Evolutionary conservation across 1,284 basidiomycete genomes (phyloP).

Genomic region (Phylloboletellus chloephorus): DNA sequence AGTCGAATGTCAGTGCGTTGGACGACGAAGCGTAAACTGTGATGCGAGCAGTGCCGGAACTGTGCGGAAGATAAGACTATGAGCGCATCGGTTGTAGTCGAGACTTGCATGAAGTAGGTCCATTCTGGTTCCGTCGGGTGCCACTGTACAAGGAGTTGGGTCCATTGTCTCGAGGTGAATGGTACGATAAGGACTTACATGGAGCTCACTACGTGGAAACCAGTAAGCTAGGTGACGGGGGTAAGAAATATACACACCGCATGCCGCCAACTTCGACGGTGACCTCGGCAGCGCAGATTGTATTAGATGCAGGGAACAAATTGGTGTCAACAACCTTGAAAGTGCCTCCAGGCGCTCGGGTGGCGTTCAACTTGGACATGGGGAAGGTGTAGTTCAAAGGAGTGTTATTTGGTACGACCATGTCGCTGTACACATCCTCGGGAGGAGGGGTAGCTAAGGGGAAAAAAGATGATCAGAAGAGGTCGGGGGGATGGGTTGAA

Average conservation of each 20-base stretch:
- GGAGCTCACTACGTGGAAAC: conserved; percentile 40
- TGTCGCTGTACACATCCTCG: conserved; percentile 34
- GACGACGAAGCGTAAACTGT: conserved; percentile 36
- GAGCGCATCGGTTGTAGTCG: background rate
- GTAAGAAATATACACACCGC: conserved; percentile 34
- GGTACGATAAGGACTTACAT: conserved; percentile 36
- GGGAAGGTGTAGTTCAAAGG: conserved; percentile 49
- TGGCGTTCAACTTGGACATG: conserved; percentile 42
- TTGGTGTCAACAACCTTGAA: conserved; percentile 57
- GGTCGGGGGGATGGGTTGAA: background rate
- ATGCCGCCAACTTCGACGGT: conserved; percentile 54
- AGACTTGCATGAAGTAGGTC: conserved; percentile 33
- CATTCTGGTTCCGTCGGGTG: conserved; percentile 46
- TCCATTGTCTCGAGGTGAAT: background rate
- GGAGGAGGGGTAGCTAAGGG: conserved; percentile 36
- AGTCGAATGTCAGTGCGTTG: conserved; percentile 42
- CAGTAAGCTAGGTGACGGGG: background rate
- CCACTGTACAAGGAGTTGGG: conserved; percentile 34
- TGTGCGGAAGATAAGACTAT: conserved; percentile 18
- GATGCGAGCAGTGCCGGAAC: conserved; percentile 44
- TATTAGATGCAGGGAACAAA: conserved; percentile 51
- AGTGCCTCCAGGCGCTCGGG: conserved; percentile 45
- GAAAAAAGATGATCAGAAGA: conserved; percentile 12
- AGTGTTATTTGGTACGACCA: conserved; percentile 42
- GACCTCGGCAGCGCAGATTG: conserved; percentile 55